Conservation (phyloP, 2,329 filamentous ascomycete genomes). For the Penicillium digitatum region DNA sequence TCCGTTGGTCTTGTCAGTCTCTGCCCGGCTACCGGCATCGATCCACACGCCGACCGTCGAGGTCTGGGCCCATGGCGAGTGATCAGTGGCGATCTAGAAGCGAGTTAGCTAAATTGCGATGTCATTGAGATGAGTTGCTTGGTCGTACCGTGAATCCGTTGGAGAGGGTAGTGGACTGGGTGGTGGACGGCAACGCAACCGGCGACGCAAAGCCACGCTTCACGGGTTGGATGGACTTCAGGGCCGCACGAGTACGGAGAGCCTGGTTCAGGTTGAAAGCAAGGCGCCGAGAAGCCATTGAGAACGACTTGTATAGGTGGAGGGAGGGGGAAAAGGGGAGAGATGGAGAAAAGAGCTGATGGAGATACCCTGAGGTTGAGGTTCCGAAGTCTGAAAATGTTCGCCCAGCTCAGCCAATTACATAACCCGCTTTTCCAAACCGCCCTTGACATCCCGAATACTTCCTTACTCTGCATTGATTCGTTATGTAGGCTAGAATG, state of each 20-base stretch:
- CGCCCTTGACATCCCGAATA: constrained; percentile 34
- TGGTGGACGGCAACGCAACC: constrained; percentile 68
- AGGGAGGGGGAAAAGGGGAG: constrained; percentile 43
- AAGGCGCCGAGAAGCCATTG: constrained; percentile 96
- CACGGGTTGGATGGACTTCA: constrained; percentile 72
- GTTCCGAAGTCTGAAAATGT: constrained; percentile 46
- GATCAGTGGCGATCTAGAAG: constrained; percentile 85
- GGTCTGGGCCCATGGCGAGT: constrained; percentile 97
- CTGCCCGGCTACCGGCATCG: constrained; percentile 94
- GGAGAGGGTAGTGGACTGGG: constrained; percentile 90
- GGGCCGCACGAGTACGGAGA: constrained; percentile 80
- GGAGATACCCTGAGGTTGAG: constrained; percentile 39
- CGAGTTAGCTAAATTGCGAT: constrained; percentile 29
- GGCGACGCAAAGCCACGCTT: constrained; percentile 88
- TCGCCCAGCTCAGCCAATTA: constrained; percentile 43
- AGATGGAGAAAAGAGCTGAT: constrained; percentile 45
- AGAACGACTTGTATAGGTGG: constrained; percentile 34
- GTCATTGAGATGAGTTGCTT: constrained; percentile 15
- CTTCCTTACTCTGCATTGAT: constrained; percentile 24
- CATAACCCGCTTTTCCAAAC: constrained; percentile 43
- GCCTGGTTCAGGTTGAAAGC: constrained; percentile 90
- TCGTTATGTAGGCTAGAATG: neutral
- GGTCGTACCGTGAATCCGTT: constrained; percentile 87
- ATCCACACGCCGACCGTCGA: constrained; percentile 99
- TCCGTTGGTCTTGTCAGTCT: constrained; percentile 98